phyloP scores from a whole-genome alignment of 2,329 filamentous ascomycete genomes.

The Exophiala phaeomuriformis region DNA sequence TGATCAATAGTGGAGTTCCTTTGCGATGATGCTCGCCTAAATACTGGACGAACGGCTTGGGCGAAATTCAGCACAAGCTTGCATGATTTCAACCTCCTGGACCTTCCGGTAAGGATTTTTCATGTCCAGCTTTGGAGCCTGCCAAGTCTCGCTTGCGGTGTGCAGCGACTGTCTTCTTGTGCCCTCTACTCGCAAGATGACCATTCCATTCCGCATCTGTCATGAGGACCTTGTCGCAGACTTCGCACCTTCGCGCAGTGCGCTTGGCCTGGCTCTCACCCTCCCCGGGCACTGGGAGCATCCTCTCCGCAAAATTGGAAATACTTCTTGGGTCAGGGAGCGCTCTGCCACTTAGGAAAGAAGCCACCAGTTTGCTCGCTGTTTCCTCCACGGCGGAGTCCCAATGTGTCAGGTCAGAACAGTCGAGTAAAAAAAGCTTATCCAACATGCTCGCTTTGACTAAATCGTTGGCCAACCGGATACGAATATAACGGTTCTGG shows the following conservation, averaged over 20 bases:
- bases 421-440: slow-evolving; percentile 72
- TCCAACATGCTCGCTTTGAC: slow-evolving; percentile 47
- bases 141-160: slow-evolving; percentile 12
- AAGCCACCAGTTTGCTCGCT: slow-evolving; percentile 54
- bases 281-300: slow-evolving; percentile 51
- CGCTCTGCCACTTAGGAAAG: slow-evolving; percentile 54
- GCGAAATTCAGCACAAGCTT: background rate
- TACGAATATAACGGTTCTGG: slow-evolving; percentile 79
- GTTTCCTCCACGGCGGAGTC: slow-evolving; percentile 55
- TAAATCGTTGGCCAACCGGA: slow-evolving; percentile 68
- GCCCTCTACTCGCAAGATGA: slow-evolving; percentile 50
- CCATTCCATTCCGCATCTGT: slow-evolving; percentile 52
- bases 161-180: slow-evolving; percentile 45
- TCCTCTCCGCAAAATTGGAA: slow-evolving; percentile 49
- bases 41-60: no score
- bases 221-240: slow-evolving; percentile 55
- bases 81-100: background rate
- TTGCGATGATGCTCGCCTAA: no score
- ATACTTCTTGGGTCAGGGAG: slow-evolving; percentile 54
- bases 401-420: slow-evolving; percentile 61
- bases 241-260: slow-evolving; percentile 57
- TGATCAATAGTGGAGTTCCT: background rate
- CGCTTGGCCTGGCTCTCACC: slow-evolving; percentile 40
- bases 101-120: background rate
- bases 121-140: background rate